Percentiles rank a stretch among this genome's conserved stretches.
These are phyloP conservation scores for Lentinula detonsa DNA, from an alignment of 768 basidiomycete genomes.

Conservation along the genomic window DNA sequence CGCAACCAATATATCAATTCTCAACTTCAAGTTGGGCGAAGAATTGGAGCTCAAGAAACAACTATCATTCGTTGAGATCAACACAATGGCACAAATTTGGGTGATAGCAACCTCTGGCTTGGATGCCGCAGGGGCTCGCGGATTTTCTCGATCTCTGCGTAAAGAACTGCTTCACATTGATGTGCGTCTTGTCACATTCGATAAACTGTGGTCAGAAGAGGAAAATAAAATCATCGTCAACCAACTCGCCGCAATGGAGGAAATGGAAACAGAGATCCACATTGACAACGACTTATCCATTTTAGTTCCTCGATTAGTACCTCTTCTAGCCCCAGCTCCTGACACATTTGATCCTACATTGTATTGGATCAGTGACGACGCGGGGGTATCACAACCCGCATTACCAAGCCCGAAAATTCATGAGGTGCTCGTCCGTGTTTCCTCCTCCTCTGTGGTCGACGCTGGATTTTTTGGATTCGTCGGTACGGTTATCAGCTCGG, in stretches of 20 bases:
- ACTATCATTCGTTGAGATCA: too few species aligned
- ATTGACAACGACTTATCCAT: background rate
- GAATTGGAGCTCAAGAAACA: too few species aligned
- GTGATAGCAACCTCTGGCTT: background rate
- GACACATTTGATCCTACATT: too few species aligned
- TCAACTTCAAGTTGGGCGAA: too few species aligned
- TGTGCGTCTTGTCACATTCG: background rate
- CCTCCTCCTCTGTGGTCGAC: background rate
- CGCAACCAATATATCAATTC: too few species aligned
- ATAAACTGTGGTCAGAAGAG: background rate
- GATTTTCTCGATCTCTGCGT: background rate
- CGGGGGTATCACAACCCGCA: too few species aligned
- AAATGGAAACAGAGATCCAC: background rate
- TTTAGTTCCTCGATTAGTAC: background rate
- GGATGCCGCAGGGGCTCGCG: background rate
- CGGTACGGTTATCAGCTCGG: background rate
- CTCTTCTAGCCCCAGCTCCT: too few species aligned
- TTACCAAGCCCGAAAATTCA: too few species aligned
- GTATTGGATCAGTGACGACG: too few species aligned
- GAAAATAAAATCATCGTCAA: background rate
- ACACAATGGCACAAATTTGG: background rate
- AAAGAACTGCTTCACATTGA: background rate
- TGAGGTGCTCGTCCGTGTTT: too few species aligned
- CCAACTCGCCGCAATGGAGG: background rate
- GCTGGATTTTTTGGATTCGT: background rate